Percentiles rank a stretch among this genome's conserved stretches.
Conservation (phyloP, 1,284 basidiomycete genomes). For the Melampsora americana region DNA sequence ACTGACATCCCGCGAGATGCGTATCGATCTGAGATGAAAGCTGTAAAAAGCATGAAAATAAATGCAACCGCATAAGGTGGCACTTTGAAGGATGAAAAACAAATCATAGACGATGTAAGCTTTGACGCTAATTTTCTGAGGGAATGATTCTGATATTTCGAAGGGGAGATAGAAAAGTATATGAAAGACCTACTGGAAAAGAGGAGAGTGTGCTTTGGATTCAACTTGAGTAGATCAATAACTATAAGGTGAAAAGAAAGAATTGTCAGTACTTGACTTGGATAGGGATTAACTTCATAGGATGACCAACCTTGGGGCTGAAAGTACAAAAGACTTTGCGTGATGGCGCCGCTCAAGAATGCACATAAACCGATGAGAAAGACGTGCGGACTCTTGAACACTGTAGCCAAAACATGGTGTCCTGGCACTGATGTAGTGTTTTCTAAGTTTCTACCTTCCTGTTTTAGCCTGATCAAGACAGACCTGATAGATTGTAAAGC, state of each 20-base stretch:
- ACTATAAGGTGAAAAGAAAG: neutral
- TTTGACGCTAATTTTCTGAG: no score
- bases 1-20: slow-evolving; percentile 6
- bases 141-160: no score
- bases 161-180: no score
- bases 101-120: no score
- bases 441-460: neutral
- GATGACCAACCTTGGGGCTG: neutral
- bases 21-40: slow-evolving; percentile 13
- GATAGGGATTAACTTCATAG: no score
- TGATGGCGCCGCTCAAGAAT: neutral
- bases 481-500: neutral
- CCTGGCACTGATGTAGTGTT: neutral
- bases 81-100: neutral
- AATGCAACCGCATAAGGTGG: slow-evolving; percentile 6
- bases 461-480: neutral
- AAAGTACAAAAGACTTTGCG: neutral
- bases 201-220: no score
- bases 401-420: neutral
- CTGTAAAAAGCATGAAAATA: slow-evolving; percentile 3
- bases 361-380: neutral
- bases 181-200: no score
- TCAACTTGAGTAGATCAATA: neutral
- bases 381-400: slow-evolving; percentile 3
- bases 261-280: no score